Evolutionary conservation across 768 basidiomycete genomes (phyloP).

Genomic region (Pleurotus eryngii): DNA sequence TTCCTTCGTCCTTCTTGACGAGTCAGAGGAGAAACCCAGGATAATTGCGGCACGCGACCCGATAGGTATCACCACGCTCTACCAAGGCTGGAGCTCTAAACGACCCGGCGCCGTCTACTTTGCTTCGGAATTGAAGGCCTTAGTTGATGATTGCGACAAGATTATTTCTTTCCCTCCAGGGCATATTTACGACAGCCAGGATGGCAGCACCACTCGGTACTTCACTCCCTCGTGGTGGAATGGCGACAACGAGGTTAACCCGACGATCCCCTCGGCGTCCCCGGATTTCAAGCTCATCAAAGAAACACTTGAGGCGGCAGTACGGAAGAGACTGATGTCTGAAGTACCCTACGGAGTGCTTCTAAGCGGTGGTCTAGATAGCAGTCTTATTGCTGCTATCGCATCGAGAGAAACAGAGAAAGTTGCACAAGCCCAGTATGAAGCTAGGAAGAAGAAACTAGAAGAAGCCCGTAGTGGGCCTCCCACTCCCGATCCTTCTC

Average conservation of each 20-base stretch:
- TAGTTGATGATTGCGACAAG: conserved; percentile 89
- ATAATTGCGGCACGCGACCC: conserved; percentile 97
- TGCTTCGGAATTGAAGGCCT: conserved; percentile 92
- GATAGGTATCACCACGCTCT: conserved; percentile 97
- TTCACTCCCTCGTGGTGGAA: conserved; percentile 89
- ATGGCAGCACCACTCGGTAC: conserved; percentile 76
- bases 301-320: conserved; percentile 84
- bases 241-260: conserved; percentile 67
- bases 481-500: conserved; percentile 37
- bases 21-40: conserved; percentile 83
- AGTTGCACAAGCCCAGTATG: conserved; percentile 74
- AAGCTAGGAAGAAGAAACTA: conserved; percentile 60
- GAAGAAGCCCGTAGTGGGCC: conserved; percentile 54
- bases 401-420: conserved; percentile 95
- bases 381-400: conserved; percentile 92
- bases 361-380: conserved; percentile 92
- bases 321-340: conserved; percentile 93
- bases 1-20: conserved; percentile 94
- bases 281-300: conserved; percentile 71
- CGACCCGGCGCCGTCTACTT: conserved; percentile 85
- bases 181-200: conserved; percentile 88
- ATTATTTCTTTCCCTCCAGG: conserved; percentile 97
- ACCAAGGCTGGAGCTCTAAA: conserved; percentile 90
- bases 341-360: conserved; percentile 98
- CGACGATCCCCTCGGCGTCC: conserved; percentile 52